Base-by-base conservation (phyloP, 2,329 filamentous ascomycete genomes). In the Periconia digitata region DNA sequence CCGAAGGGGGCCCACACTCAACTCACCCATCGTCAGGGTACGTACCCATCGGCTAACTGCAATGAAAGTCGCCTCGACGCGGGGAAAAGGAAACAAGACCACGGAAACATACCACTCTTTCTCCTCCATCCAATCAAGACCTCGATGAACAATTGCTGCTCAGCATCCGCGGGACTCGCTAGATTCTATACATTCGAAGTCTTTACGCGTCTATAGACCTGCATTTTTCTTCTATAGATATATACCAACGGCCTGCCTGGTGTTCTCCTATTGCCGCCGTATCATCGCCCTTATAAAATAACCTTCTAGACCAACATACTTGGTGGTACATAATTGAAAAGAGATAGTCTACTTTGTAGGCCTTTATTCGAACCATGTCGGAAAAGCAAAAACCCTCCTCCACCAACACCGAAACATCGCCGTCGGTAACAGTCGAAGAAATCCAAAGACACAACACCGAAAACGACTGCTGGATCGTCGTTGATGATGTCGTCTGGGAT, bases 401-500 rank as follows among this genome's bases (percentile, higher is more conserved):
- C 24, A n/a, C 32, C 36, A 44, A 13, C n/a, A 32, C 4, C 10
- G 27, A 32, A 13, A 6, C 27, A 32, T 13, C 12, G n/a, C 3
- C 27, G 8, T 10, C 6, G 24, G 13, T 58, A 3, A 43, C 53
- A 5, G 40, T 59, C 2, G 55, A 56, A 10, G 56, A 57, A 17
- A 50, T 58, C 45, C 47, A 53, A 22, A 46, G 46, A 37, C 48
- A 60, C 20, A 47, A 50, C n/a, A 49, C 37, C 24, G 43, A 43
- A 10, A 23, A 46, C 13, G 50, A 53, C 34, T 73, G 71, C 55
- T 89, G 85, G 85, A 79, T 87, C 38, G 83, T 86, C 1, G 78
- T 88, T 8, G 79, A 87, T 61, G 78, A 79, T 38, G 77, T 80
- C 53, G 82, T 88, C 5, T 87, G 84, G 72, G 82, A 88, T 62